These are phyloP conservation scores for Coemansia sp. DNA, from an alignment of 192 early-diverging fungal genomes.

Conservation along the genomic window DNA sequence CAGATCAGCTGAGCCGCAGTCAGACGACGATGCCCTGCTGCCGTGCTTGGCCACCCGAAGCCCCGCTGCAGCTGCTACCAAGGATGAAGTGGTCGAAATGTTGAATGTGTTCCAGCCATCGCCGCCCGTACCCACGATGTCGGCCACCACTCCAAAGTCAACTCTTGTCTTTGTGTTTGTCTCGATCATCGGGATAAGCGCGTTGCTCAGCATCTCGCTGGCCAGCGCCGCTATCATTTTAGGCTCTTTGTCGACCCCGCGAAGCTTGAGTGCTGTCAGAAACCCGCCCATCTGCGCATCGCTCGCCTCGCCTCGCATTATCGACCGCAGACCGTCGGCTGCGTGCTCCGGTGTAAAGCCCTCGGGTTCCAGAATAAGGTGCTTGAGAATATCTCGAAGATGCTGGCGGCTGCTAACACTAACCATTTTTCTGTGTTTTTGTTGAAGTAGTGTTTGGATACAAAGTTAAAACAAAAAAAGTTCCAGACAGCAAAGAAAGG, in stretches of 20 bases:
- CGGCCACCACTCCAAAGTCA: conserved; percentile 59
- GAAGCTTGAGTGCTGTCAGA: conserved; percentile 70
- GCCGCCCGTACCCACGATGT: conserved; percentile 96
- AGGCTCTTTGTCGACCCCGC: conserved; percentile 70
- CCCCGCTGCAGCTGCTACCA: conserved; percentile 92
- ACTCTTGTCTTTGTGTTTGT: conserved; percentile 24
- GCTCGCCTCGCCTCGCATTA: conserved; percentile 75
- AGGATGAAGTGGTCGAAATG: conserved; percentile 84
- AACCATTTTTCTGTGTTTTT: not conserved
- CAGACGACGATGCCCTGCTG: conserved; percentile 85
- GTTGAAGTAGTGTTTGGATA: not conserved
- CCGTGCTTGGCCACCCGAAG: conserved; percentile 92
- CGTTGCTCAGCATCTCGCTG: conserved; percentile 69
- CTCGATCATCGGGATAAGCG: conserved; percentile 61
- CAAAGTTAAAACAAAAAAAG: conserved; percentile 9
- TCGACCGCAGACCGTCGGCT: conserved; percentile 57
- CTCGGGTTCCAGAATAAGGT: conserved; percentile 60
- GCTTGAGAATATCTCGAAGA: conserved; percentile 63
- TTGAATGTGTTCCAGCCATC: conserved; percentile 97
- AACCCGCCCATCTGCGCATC: conserved; percentile 85
- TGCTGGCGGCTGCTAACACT: conserved; percentile 7
- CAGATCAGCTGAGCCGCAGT: conserved; percentile 89
- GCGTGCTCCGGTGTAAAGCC: conserved; percentile 63
- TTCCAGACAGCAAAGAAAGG: not conserved
- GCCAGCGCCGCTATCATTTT: conserved; percentile 78